Evolutionary conservation across 2,329 filamentous ascomycete genomes (phyloP).

Genomic region (Lachnellula subtilissima): DNA sequence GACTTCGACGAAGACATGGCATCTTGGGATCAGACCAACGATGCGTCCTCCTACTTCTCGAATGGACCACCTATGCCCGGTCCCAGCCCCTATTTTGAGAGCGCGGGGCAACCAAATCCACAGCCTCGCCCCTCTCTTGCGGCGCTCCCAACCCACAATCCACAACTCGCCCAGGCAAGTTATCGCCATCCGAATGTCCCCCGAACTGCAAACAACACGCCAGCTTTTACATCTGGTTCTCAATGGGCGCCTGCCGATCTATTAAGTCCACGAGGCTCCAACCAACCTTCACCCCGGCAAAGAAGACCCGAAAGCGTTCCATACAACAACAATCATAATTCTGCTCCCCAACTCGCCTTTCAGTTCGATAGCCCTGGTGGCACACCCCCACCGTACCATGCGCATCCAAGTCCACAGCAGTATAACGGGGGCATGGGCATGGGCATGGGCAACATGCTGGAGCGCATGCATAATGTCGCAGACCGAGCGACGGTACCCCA

Average conservation of each 20-base stretch:
- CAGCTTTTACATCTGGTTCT: constrained; percentile 10
- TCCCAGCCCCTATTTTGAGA: not conserved
- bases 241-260: constrained; percentile 40
- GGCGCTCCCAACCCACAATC: not conserved
- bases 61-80: not conserved
- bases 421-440: constrained; percentile 14
- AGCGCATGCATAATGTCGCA: constrained; percentile 70
- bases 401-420: constrained; percentile 3
- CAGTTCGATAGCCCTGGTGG: constrained; percentile 30
- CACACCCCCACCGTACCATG: constrained; percentile 5
- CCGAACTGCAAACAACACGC: constrained; percentile 16
- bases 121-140: constrained; percentile 9
- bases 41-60: constrained; percentile 23
- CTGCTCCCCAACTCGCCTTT: constrained; percentile 20
- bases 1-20: constrained; percentile 29
- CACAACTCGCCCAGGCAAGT: constrained; percentile 22
- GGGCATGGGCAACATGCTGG: constrained; percentile 60
- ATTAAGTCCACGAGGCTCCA: constrained; percentile 38
- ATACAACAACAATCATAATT: constrained; percentile 6
- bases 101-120: constrained; percentile 4
- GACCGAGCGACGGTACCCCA: constrained; percentile 57
- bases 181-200: constrained; percentile 23
- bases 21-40: constrained; percentile 33
- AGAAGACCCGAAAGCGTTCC: constrained; percentile 9
- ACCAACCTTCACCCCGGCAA: constrained; percentile 13